phyloP scores from a whole-genome alignment of 768 basidiomycete genomes.

The Pulveroboletus sp. region DNA sequence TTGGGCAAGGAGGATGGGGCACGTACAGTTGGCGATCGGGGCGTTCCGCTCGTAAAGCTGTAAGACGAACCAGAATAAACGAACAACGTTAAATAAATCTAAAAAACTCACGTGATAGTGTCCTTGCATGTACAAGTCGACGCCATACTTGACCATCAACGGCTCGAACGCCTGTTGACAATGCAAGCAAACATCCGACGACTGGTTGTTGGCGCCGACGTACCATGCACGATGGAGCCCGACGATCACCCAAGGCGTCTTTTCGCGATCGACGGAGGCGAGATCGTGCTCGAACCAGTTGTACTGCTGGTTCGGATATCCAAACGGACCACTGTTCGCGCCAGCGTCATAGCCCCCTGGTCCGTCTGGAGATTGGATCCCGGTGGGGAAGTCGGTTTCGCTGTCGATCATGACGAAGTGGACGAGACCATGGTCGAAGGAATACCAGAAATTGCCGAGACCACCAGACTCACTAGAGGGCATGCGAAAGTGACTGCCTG shows the following conservation, averaged over 20 bases:
- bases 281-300: slow-evolving; percentile 26
- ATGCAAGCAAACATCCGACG: slow-evolving; percentile 3
- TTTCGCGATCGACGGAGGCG: slow-evolving; percentile 17
- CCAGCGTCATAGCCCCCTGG: slow-evolving; percentile 18
- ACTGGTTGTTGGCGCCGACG: slow-evolving; percentile 2
- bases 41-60: slow-evolving; percentile 26
- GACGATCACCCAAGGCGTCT: slow-evolving; percentile 26
- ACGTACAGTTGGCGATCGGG: slow-evolving; percentile 25
- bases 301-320: slow-evolving; percentile 26
- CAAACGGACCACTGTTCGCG: slow-evolving; percentile 23
- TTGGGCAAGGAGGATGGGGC: no score
- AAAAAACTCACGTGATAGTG: slow-evolving; percentile 19
- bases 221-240: slow-evolving; percentile 30
- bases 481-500: slow-evolving; percentile 28
- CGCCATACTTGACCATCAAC: slow-evolving; percentile 29
- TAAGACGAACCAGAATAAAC: no score
- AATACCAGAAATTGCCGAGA: slow-evolving; percentile 29
- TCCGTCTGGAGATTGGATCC: slow-evolving; percentile 23
- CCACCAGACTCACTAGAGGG: slow-evolving; percentile 24
- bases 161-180: slow-evolving; percentile 28
- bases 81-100: no score
- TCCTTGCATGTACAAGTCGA: slow-evolving; percentile 28
- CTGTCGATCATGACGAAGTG: slow-evolving; percentile 23
- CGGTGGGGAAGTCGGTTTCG: slow-evolving; percentile 25
- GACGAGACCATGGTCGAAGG: slow-evolving; percentile 28